Evolutionary conservation across 2,329 filamentous ascomycete genomes (phyloP), one percentile per base, ranked within the genome.

Genomic region (Penicillium sp.): DNA sequence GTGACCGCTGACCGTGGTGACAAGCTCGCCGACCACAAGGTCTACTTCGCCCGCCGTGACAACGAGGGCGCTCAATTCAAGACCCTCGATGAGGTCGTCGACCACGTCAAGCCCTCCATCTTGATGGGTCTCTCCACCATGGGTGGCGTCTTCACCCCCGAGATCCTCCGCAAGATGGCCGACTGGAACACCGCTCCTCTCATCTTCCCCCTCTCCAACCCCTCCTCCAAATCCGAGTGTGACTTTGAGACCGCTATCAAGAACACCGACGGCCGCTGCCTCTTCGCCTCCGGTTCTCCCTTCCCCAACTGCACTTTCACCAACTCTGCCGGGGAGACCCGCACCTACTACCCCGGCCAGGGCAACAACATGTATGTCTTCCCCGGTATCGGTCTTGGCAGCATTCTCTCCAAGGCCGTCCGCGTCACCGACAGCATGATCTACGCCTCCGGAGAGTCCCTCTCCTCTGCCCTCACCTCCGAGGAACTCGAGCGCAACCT

Each of bases 161-260:
- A 89, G 16, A 88, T 96, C 56, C 82, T 99, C 57, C 85, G 87
- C 58, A 81, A 81, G 68, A 81, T 82, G 78, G 78, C 72, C 21
- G 70, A 76, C 55, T 80, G 85, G 63, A 92, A 92, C 74, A 85
- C 92, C 59, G 82, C 86, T 60, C 92, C 94, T 58, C 93, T 96
- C 70, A 88, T 97, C 67, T 97, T 99, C 86, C 93, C 93, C 51
- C 87, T 99, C 42, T 96, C 91, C 76, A 97, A 99, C 80, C 94
- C 94, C 47, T 87, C 92, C 48, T 92, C 89, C 77, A 97, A 97
- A 81, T 95, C 93, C 8, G 94, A 99, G 79, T 97, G 94, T 80
- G 96, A 91, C 14, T 97, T 95, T 68, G 92, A 97, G 81, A 90
- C 94, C 71, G 94, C 94, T 14, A 84, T 97, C 68, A 84, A 86